These are phyloP conservation scores for Chloroidium sp. DNA, from an alignment of 163 green algal species.

Conservation along the genomic window DNA sequence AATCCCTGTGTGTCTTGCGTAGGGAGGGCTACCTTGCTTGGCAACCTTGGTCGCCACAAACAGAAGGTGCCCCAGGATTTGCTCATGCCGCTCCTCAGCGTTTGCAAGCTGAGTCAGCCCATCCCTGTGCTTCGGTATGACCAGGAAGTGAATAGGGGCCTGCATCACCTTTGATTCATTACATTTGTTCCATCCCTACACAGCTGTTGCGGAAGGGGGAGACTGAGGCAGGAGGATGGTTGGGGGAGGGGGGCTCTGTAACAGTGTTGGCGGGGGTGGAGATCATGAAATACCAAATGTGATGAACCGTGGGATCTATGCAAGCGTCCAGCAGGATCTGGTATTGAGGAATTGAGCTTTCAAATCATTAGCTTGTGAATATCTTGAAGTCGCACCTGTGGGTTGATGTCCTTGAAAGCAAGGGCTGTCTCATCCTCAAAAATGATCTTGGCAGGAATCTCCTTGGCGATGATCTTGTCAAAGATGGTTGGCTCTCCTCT, in stretches of 20 bases:
- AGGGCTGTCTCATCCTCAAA: conserved; percentile 89
- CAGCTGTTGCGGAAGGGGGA: no score
- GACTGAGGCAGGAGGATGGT: no score
- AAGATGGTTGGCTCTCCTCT: conserved; percentile 86
- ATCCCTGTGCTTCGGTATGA: conserved; percentile 38
- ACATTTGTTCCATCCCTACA: neutral
- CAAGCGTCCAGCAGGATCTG: neutral
- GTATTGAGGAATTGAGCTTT: neutral
- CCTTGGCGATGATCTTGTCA: conserved; percentile 94
- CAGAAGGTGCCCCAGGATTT: conserved; percentile 83
- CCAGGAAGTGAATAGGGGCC: conserved; percentile 84
- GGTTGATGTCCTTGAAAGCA: conserved; percentile 90
- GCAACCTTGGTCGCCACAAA: conserved; percentile 71
- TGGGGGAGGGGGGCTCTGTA: no score
- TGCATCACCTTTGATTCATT: conserved; percentile 25
- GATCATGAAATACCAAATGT: no score
- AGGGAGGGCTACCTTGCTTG: conserved; percentile 44
- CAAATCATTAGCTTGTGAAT: neutral
- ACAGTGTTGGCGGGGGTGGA: no score
- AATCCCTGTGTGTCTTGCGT: neutral
- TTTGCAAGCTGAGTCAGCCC: conserved; percentile 82
- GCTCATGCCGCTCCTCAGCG: conserved; percentile 63
- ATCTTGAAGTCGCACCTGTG: conserved; percentile 19
- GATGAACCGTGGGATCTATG: no score
- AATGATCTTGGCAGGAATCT: conserved; percentile 83